Percentiles rank a stretch among this genome's conserved stretches.
phyloP scores from a whole-genome alignment of 2,329 filamentous ascomycete genomes.

The Helminthosporium solani region DNA sequence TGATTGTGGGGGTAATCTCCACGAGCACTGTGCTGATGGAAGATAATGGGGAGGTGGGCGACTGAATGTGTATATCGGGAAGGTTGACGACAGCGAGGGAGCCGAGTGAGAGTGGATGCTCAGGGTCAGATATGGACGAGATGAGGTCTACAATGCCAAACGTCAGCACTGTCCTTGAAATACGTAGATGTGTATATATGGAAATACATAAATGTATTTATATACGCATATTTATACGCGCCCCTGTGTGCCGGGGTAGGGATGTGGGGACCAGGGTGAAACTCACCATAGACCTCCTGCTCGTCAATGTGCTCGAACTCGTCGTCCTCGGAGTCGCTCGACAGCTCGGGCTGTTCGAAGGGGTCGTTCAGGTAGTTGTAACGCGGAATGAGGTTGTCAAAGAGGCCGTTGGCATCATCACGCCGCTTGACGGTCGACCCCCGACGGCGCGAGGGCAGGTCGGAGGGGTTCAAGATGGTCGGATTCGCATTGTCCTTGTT shows the following conservation, averaged over 20 bases:
- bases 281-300: constrained; percentile 87
- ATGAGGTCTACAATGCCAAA: constrained; percentile 71
- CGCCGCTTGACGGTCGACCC: constrained; percentile 41
- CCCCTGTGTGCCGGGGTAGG: not conserved
- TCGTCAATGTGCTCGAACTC: constrained; percentile 85
- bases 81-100: constrained; percentile 94
- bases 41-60: constrained; percentile 62
- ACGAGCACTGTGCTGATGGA: constrained; percentile 75
- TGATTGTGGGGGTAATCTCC: constrained; percentile 92
- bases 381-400: constrained; percentile 55
- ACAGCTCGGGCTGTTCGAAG: constrained; percentile 43
- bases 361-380: constrained; percentile 53
- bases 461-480: constrained; percentile 82
- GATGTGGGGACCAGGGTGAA: constrained; percentile 1
- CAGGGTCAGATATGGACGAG: constrained; percentile 90
- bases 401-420: constrained; percentile 55
- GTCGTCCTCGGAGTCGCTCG: constrained; percentile 55
- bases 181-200: no score
- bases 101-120: constrained; percentile 91
- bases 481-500: constrained; percentile 79
- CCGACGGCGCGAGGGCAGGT: constrained; percentile 77
- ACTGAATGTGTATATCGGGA: constrained; percentile 81
- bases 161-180: constrained; percentile 27
- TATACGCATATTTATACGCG: no score
- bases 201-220: no score